These are phyloP conservation scores for Aspergillus udagawae DNA, from an alignment of 2,329 filamentous ascomycete species.

Conservation along the genomic window DNA sequence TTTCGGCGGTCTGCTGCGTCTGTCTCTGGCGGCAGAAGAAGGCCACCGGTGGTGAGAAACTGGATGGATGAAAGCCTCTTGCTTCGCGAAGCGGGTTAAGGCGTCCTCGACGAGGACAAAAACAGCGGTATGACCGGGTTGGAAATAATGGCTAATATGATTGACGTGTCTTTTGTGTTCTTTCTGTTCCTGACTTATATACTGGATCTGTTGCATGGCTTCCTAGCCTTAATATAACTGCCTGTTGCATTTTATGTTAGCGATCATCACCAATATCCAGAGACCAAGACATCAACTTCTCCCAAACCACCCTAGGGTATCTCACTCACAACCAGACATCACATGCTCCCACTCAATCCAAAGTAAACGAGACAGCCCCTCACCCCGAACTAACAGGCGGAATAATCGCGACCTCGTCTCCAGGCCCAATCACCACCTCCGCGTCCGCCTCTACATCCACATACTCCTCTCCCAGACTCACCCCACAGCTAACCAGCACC, in stretches of 20 bases:
- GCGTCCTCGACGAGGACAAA: not conserved
- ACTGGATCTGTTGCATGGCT: not conserved
- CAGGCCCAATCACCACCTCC: conserved; percentile 28
- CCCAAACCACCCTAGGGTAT: not conserved
- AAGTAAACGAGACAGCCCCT: conserved; percentile 1
- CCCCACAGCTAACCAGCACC: conserved; percentile 37
- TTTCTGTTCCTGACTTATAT: not conserved
- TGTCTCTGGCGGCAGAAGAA: conserved; percentile 62
- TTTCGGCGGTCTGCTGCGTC: conserved; percentile 56
- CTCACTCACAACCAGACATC: too few species aligned
- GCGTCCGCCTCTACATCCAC: conserved; percentile 33
- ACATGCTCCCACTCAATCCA: not conserved
- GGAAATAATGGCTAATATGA: not conserved
- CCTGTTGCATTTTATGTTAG: not conserved
- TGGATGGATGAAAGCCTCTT: conserved; percentile 7
- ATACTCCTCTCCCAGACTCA: conserved; percentile 43
- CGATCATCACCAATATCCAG: not conserved
- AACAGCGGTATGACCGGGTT: not conserved
- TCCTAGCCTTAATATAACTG: not conserved
- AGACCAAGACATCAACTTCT: too few species aligned
- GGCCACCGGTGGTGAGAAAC: conserved; percentile 23
- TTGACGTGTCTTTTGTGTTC: not conserved
- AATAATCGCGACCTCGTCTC: conserved; percentile 45
- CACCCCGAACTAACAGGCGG: conserved; percentile 47
- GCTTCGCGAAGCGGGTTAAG: too few species aligned